Conservation (phyloP, 2,329 filamentous ascomycete species). For the Cercospora zeina region DNA sequence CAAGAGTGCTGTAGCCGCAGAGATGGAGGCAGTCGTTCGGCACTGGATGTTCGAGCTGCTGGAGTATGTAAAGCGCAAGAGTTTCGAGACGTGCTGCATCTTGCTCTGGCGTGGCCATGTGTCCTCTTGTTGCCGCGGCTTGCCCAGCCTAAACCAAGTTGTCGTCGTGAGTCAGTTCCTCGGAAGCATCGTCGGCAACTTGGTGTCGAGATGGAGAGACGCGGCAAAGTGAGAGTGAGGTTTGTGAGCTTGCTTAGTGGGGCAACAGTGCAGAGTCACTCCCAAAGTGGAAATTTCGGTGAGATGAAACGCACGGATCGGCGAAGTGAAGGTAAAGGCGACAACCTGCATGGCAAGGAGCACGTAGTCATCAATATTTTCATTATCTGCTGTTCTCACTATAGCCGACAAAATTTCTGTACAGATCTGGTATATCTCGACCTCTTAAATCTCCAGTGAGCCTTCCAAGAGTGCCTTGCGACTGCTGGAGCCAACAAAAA, state of each 20-base stretch:
- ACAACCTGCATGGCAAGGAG: not conserved
- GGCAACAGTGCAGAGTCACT: not conserved
- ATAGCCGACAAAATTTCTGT: not conserved
- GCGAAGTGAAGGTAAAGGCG: slow-evolving; percentile 1
- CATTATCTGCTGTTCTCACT: too few relatives aligned
- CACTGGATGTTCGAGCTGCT: slow-evolving; percentile 19
- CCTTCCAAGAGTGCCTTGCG: slow-evolving; percentile 38
- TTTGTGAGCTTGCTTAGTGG: slow-evolving; percentile 5
- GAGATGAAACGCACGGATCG: not conserved
- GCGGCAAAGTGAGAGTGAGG: not conserved
- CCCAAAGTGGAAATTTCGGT: slow-evolving; percentile 11
- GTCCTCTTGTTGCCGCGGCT: not conserved
- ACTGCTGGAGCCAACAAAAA: slow-evolving; percentile 43
- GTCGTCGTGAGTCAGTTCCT: not conserved
- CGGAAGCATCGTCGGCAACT: not conserved
- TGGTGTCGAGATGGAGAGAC: not conserved
- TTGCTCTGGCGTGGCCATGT: slow-evolving; percentile 12
- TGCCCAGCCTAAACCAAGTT: not conserved
- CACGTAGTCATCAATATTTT: not conserved
- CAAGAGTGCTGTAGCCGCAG: slow-evolving; percentile 47
- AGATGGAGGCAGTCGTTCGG: slow-evolving; percentile 40
- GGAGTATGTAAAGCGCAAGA: slow-evolving; percentile 8
- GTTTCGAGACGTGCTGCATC: slow-evolving; percentile 2
- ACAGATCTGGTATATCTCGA: not conserved
- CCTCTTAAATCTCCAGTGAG: slow-evolving; percentile 18